Conservation (phyloP, 2,329 filamentous ascomycete species). For the Pseudogymnoascus sp. region DNA sequence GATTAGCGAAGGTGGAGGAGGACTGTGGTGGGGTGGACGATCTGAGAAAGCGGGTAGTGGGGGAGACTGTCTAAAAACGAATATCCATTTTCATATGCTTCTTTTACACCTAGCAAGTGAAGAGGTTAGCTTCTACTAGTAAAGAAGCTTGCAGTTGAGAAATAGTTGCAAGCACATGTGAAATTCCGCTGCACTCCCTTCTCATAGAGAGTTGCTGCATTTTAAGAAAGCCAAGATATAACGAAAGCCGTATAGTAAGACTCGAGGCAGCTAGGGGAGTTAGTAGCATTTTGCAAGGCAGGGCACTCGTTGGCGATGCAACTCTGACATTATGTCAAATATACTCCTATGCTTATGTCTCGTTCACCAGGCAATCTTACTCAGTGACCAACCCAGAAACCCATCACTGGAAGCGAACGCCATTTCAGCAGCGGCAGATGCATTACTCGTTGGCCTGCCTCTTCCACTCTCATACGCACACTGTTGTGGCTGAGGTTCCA, state of each 20-base stretch:
- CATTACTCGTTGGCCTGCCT: background rate
- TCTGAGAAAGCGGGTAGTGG: constrained; percentile 1
- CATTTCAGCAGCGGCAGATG: background rate
- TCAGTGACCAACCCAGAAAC: background rate
- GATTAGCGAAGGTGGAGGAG: constrained; percentile 1
- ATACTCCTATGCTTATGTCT: background rate
- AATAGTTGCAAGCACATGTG: background rate
- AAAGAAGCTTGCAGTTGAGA: background rate
- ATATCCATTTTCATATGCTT: constrained; percentile 7
- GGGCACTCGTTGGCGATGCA: background rate
- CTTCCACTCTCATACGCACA: background rate
- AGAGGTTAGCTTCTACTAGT: background rate
- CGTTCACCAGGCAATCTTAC: background rate
- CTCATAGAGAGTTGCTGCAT: background rate
- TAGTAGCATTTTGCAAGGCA: background rate
- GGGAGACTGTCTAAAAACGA: background rate
- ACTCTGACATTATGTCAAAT: background rate
- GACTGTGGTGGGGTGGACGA: background rate
- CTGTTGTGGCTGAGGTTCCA: background rate
- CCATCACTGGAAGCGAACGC: background rate
- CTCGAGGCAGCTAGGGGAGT: background rate
- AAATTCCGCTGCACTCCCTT: background rate
- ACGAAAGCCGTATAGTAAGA: background rate
- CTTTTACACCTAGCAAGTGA: background rate
- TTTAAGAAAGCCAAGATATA: background rate